Conservation (phyloP, 495 filamentous ascomycete species). For the Penicillium canariense region DNA sequence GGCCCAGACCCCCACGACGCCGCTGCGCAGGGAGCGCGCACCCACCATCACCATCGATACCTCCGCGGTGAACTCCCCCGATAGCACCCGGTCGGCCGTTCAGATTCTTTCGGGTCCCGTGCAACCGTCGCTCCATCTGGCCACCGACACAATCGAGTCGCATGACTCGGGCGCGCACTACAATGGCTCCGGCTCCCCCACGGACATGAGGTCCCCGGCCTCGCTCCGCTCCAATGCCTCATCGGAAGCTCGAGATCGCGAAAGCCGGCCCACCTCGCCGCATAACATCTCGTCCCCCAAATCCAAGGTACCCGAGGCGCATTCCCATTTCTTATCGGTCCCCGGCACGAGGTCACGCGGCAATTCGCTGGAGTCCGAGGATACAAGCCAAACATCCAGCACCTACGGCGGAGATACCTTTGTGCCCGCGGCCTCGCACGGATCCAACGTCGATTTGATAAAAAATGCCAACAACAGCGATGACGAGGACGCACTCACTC, state of each 20-base stretch:
- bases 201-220: conserved; percentile 55
- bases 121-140: conserved; percentile 45
- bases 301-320: conserved; percentile 45
- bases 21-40: conserved; percentile 46
- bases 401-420: conserved; percentile 53
- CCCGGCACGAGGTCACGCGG: conserved; percentile 60
- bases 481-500: conserved; percentile 61
- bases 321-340: conserved; percentile 61
- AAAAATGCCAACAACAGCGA: conserved; percentile 42
- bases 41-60: conserved; percentile 78
- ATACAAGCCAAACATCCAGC: conserved; percentile 47
- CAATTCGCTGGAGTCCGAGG: conserved; percentile 63
- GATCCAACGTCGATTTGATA: conserved; percentile 34
- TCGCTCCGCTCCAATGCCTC: conserved; percentile 59
- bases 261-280: conserved; percentile 78
- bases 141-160: conserved; percentile 43
- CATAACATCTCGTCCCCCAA: conserved; percentile 82
- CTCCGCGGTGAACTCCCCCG: conserved; percentile 55
- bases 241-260: conserved; percentile 70
- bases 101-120: conserved; percentile 35
- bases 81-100: conserved; percentile 25
- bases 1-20: conserved; percentile 26
- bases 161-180: conserved; percentile 40
- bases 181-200: conserved; percentile 49
- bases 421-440: conserved; percentile 35